Percentiles rank a stretch among this genome's conserved stretches.
These are phyloP conservation scores for Brasilioporus rufonigricans DNA, from an alignment of 768 basidiomycete species.

Conservation along the genomic window DNA sequence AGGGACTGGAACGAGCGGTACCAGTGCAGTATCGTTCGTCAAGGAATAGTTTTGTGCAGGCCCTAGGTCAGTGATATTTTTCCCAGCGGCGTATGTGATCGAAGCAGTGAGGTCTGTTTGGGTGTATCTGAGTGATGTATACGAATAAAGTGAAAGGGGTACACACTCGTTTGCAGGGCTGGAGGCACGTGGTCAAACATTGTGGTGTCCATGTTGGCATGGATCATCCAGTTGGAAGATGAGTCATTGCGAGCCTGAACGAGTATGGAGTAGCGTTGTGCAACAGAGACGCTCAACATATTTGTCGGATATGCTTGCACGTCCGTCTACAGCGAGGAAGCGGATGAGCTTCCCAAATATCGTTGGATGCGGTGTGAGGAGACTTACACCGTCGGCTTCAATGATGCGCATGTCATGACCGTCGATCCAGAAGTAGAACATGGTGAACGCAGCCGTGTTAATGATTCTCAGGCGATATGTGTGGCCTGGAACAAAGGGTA, in stretches of 20 bases:
- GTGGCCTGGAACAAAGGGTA: conserved; percentile 80
- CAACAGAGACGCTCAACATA: conserved; percentile 71
- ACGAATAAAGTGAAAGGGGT: neutral
- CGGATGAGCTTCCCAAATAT: neutral
- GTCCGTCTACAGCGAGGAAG: conserved; percentile 55
- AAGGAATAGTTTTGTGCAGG: conserved; percentile 55
- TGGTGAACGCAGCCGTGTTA: conserved; percentile 73
- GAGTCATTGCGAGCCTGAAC: conserved; percentile 90
- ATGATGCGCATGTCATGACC: conserved; percentile 84
- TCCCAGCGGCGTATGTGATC: conserved; percentile 65
- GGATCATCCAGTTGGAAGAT: conserved; percentile 80
- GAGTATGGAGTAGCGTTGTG: conserved; percentile 91
- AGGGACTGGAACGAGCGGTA: conserved; percentile 55
- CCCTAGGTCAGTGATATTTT: conserved; percentile 51
- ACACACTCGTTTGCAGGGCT: conserved; percentile 70
- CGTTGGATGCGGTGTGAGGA: neutral
- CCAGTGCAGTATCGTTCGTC: conserved; percentile 65
- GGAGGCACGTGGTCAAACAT: conserved; percentile 89
- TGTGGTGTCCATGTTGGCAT: conserved; percentile 83
- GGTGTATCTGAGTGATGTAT: neutral
- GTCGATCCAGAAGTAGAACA: conserved; percentile 87
- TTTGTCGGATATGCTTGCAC: conserved; percentile 71
- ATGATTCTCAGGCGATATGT: conserved; percentile 88
- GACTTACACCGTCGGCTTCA: conserved; percentile 76
- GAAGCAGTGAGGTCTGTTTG: conserved; percentile 75